phyloP scores from a whole-genome alignment of 768 basidiomycete genomes.

The Boletellus sp. region DNA sequence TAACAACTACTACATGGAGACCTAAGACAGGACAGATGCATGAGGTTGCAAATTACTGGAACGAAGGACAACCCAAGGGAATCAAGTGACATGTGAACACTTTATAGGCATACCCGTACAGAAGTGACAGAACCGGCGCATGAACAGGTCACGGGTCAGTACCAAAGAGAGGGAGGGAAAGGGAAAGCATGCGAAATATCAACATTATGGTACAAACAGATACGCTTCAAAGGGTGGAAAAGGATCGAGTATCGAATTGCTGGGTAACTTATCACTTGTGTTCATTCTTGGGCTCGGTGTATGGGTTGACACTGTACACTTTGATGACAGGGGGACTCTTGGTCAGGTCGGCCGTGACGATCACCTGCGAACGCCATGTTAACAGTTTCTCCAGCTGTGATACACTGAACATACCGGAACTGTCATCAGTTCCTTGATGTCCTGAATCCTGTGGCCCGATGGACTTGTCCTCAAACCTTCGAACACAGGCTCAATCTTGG shows the following conservation, averaged over 20 bases:
- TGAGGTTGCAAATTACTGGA: slow-evolving; percentile 9
- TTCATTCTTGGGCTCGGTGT: slow-evolving; percentile 52
- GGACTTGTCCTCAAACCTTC: slow-evolving; percentile 73
- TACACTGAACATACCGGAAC: slow-evolving; percentile 66
- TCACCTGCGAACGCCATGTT: slow-evolving; percentile 53
- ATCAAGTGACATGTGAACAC: slow-evolving; percentile 22
- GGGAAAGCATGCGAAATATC: slow-evolving; percentile 30
- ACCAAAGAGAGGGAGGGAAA: slow-evolving; percentile 28
- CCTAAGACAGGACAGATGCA: slow-evolving; percentile 19
- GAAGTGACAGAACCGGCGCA: slow-evolving; percentile 27
- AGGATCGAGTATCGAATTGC: neutral
- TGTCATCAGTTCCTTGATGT: slow-evolving; percentile 89
- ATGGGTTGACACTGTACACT: slow-evolving; percentile 94
- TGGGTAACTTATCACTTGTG: slow-evolving; percentile 32
- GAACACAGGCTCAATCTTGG: slow-evolving; percentile 73
- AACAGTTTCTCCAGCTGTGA: neutral
- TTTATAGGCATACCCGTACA: slow-evolving; percentile 29
- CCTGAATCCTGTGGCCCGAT: slow-evolving; percentile 92
- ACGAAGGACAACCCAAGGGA: slow-evolving; percentile 16
- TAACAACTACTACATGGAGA: slow-evolving; percentile 22
- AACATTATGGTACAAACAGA: slow-evolving; percentile 31
- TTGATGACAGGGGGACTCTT: slow-evolving; percentile 97
- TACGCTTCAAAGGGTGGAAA: slow-evolving; percentile 5
- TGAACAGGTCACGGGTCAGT: slow-evolving; percentile 29
- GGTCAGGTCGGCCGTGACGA: slow-evolving; percentile 90